Percentiles rank a stretch among this genome's conserved stretches.
Conservation (phyloP, 768 basidiomycete genomes). For the Jaapia argillacea region DNA sequence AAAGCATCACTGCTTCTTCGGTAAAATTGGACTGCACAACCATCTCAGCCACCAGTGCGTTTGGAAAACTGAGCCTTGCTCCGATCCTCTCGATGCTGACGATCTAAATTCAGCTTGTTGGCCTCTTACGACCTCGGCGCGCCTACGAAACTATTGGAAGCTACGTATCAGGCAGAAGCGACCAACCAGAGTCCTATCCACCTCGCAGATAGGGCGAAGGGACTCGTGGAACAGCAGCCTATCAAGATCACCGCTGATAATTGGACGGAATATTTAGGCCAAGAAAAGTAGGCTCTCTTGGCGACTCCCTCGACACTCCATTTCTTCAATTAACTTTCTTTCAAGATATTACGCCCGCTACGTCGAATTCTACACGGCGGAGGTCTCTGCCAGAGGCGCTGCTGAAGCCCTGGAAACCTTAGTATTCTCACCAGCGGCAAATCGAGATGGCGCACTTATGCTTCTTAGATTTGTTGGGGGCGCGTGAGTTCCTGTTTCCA, state of each 20-base stretch:
- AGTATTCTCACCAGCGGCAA: constrained; percentile 37
- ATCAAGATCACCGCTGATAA: constrained; percentile 29
- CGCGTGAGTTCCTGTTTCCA: too few relatives aligned
- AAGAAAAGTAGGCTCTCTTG: constrained; percentile 27
- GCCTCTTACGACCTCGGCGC: constrained; percentile 51
- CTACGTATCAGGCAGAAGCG: constrained; percentile 36
- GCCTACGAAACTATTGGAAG: constrained; percentile 30
- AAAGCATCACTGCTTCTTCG: constrained; percentile 41
- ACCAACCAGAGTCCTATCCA: constrained; percentile 29
- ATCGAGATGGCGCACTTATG: too few relatives aligned
- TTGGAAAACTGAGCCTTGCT: too few relatives aligned
- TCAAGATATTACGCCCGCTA: constrained; percentile 20
- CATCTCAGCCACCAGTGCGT: constrained; percentile 52
- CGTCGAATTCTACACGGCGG: constrained; percentile 24
- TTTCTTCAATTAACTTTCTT: constrained; percentile 20
- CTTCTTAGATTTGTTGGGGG: too few relatives aligned
- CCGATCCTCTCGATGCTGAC: too few relatives aligned
- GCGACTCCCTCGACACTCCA: constrained; percentile 21
- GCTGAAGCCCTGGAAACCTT: constrained; percentile 35
- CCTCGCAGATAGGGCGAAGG: constrained; percentile 23
- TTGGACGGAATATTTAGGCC: constrained; percentile 39
- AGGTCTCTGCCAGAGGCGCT: constrained; percentile 27
- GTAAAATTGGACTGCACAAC: constrained; percentile 37
- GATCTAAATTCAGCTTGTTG: constrained; percentile 30
- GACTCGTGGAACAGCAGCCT: constrained; percentile 14